phyloP scores from a whole-genome alignment of 495 filamentous ascomycete genomes.

The Hyphodiscus hymeniophilus region DNA sequence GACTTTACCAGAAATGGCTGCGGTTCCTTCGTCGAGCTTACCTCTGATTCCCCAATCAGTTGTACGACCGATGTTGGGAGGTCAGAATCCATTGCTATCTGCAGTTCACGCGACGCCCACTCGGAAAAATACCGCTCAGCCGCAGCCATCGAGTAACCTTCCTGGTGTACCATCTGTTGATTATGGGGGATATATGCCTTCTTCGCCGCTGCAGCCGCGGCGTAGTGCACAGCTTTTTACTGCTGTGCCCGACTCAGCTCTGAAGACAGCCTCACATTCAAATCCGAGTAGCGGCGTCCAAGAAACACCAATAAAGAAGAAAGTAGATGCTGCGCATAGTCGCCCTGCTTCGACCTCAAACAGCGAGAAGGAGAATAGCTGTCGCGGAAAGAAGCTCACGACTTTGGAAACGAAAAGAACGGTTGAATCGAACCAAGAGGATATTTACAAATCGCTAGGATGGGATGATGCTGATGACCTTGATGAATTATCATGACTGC shows the following conservation, averaged over 20 bases:
- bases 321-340: conserved; percentile 1
- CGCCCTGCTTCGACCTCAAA: conserved; percentile 4
- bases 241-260: conserved; percentile 8
- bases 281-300: conserved; percentile 4
- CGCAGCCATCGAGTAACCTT: background rate
- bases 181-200: conserved; percentile 7
- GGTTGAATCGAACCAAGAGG: conserved; percentile 19
- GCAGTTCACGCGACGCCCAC: conserved; percentile 18
- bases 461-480: conserved; percentile 70
- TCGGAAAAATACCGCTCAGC: background rate
- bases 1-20: conserved; percentile 7
- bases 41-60: conserved; percentile 22
- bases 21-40: conserved; percentile 22
- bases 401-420: conserved; percentile 14
- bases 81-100: conserved; percentile 8
- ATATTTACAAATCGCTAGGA: conserved; percentile 65
- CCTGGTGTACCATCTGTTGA: background rate
- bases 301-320: conserved; percentile 20
- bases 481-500: conserved; percentile 23
- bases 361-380: conserved; percentile 19
- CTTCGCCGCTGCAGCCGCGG: conserved; percentile 15
- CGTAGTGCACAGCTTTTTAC: conserved; percentile 15
- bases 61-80: conserved; percentile 4
- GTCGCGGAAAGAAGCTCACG: conserved; percentile 17
- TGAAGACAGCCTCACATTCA: background rate